Conservation (phyloP, 140 eudicot species). For the Oenanthe javanica region DNA sequence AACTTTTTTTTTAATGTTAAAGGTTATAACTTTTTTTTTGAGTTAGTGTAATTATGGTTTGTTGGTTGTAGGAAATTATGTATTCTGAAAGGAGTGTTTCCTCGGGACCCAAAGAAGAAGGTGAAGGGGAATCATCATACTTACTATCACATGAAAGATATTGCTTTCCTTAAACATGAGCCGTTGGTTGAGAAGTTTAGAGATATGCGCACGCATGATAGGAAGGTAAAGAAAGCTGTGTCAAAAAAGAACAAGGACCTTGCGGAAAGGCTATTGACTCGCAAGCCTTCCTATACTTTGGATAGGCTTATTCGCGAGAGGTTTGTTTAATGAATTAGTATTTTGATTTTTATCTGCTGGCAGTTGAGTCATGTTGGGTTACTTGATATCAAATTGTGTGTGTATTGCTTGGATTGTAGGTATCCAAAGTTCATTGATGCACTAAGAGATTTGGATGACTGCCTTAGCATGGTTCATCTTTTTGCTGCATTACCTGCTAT, state of each 20-base stretch:
- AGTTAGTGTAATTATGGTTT: not conserved
- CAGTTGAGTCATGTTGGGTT: not conserved
- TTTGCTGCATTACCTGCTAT: slow-evolving; percentile 90
- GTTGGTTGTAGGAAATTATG: slow-evolving; percentile 55
- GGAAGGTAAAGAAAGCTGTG: slow-evolving; percentile 66
- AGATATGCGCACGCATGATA: slow-evolving; percentile 62
- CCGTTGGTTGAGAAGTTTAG: slow-evolving; percentile 67
- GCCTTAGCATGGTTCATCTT: slow-evolving; percentile 85
- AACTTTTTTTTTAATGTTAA: not conserved
- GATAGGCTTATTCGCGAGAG: slow-evolving; percentile 77
- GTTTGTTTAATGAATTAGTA: slow-evolving; percentile 20
- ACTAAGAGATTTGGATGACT: slow-evolving; percentile 82
- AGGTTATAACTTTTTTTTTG: not conserved
- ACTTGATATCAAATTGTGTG: not conserved
- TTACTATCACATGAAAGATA: slow-evolving; percentile 84
- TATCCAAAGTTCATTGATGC: slow-evolving; percentile 89
- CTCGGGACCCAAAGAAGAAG: slow-evolving; percentile 96
- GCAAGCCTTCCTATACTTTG: slow-evolving; percentile 63
- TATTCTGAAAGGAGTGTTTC: slow-evolving; percentile 78
- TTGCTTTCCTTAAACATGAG: slow-evolving; percentile 72
- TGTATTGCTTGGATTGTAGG: slow-evolving; percentile 28
- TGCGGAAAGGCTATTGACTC: slow-evolving; percentile 63
- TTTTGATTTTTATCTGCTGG: not conserved
- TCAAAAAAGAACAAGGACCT: slow-evolving; percentile 76
- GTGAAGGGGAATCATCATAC: slow-evolving; percentile 92